Conservation (phyloP, 176 grass and related monocot genomes). For the Guadua angustifolia region DNA sequence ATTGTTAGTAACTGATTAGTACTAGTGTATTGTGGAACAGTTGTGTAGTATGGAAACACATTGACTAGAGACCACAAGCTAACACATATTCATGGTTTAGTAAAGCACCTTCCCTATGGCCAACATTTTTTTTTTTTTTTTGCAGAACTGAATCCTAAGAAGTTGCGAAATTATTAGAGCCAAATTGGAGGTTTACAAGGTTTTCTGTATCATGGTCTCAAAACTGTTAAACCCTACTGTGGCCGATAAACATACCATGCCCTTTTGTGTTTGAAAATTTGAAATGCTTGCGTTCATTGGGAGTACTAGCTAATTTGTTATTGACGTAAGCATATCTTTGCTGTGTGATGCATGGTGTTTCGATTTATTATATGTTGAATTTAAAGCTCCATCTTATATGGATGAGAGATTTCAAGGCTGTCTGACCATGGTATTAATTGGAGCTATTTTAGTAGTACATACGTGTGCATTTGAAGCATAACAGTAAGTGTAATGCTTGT, state of each 20-base stretch:
- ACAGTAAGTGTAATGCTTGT: background rate
- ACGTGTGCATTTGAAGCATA: background rate
- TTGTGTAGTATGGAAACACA: background rate
- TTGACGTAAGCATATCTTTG: background rate
- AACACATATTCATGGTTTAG: background rate
- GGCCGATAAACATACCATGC: background rate
- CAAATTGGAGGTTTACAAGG: background rate
- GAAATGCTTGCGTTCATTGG: background rate
- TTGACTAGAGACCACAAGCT: background rate
- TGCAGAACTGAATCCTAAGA: background rate
- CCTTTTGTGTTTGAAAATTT: background rate
- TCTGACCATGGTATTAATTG: background rate
- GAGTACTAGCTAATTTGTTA: background rate
- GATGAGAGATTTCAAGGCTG: background rate
- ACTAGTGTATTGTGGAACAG: background rate
- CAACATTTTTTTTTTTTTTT: too few relatives aligned
- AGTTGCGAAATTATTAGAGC: background rate
- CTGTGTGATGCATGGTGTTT: background rate
- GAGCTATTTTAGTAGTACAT: slow-evolving; percentile 4
- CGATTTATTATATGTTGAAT: background rate
- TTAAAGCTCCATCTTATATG: background rate
- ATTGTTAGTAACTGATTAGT: background rate
- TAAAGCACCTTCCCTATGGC: too few relatives aligned
- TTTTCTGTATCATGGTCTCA: background rate
- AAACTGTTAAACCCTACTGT: slow-evolving; percentile 16